A percentile compares a stretch with the other conserved stretches of the same genome.
phyloP scores from a whole-genome alignment of 1,284 basidiomycete species.

The Microbotryum saponariae region DNA sequence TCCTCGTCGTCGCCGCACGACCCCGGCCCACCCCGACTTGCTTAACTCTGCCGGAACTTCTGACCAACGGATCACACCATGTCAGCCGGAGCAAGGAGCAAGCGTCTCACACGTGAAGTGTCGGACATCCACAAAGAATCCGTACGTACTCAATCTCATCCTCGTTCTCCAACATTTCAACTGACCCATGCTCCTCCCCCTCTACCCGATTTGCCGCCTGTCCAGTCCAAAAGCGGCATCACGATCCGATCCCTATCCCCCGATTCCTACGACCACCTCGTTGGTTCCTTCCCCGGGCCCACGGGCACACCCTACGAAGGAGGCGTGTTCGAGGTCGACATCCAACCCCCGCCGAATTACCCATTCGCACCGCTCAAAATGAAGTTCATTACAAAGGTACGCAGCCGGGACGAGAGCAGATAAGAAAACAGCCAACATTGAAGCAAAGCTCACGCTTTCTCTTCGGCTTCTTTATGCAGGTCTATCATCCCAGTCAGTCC shows the following conservation, averaged over 20 bases:
- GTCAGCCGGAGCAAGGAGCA: slow-evolving; percentile 8
- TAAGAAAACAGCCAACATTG: slow-evolving; percentile 32
- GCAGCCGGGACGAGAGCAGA: slow-evolving; percentile 24
- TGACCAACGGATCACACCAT: neutral
- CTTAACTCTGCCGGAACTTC: too few species aligned
- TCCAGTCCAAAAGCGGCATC: slow-evolving; percentile 9
- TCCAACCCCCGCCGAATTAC: slow-evolving; percentile 50
- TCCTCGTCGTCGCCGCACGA: too few species aligned
- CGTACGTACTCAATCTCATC: neutral
- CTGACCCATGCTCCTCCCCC: neutral
- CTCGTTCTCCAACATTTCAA: too few species aligned
- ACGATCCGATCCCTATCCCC: slow-evolving; percentile 16
- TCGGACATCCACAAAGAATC: slow-evolving; percentile 19
- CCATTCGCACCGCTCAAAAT: slow-evolving; percentile 98
- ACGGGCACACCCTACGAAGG: slow-evolving; percentile 85
- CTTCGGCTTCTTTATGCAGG: slow-evolving; percentile 47
- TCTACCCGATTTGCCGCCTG: neutral
- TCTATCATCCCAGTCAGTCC: slow-evolving; percentile 80
- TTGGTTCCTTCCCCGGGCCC: slow-evolving; percentile 84
- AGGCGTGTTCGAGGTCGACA: slow-evolving; percentile 77
- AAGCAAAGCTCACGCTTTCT: slow-evolving; percentile 18
- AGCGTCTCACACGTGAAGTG: slow-evolving; percentile 20
- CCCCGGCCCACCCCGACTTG: too few species aligned
- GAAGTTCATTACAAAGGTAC: slow-evolving; percentile 74
- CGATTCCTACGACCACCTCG: slow-evolving; percentile 78